These are phyloP conservation scores for Brassica napus DNA, from an alignment of 345 rosid genomes.

Conservation along the genomic window Da-Ae NC_063435.1:15775001-15775500, in stretches of 20 bases:
- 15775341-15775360: too few species aligned
- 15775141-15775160: slow-evolving; percentile 4
- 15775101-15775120: background rate
- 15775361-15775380: too few species aligned
- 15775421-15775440: too few species aligned
- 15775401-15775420: too few species aligned
- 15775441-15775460: too few species aligned
- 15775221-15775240: background rate
- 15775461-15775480: too few species aligned
- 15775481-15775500: too few species aligned
- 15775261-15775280: background rate
- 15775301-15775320: background rate
- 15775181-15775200: background rate
- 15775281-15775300: background rate
- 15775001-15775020: background rate
- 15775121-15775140: slow-evolving; percentile 16
- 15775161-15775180: background rate
- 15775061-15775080: background rate
- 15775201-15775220: background rate
- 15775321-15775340: background rate
- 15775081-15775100: slow-evolving; percentile 3
- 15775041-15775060: background rate
- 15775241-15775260: background rate
- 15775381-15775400: too few species aligned
- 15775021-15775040: background rate